Evolutionary conservation across 2,329 filamentous ascomycete genomes (phyloP), one percentile per base, ranked within the genome.

Genomic region (Epichloe festucae): DNA sequence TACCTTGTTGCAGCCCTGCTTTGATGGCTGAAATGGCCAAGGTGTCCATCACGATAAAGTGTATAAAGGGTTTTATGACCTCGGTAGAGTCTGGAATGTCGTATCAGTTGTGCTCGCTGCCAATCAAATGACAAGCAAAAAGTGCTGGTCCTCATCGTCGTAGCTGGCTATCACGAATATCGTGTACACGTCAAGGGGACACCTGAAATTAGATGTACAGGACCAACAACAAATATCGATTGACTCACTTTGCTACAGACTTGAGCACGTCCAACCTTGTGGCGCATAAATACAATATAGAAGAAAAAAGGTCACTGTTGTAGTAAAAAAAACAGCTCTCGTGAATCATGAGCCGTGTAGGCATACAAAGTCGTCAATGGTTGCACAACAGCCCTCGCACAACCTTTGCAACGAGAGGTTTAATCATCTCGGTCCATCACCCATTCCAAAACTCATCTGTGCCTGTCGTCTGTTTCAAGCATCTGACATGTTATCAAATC

Each of bases 321-420:
- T 40, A 50, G 53, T 48, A 53, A 54, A 48, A 48, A 48, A 55
- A 50, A 42, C 49, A 55, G 14, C 46, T 54, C 56, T 64, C 61
- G 54, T 68, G 59, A 64, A 57, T 66, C 66, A 56, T 68, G 56
- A 63, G 62, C 57, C 63, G 58, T 65, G 48, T 59, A 56, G 48
- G 19, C 48, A 50, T 49, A 38, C 3, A 38, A 35, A 43, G 39
- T 21, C 48, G 39, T 38, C 31, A 36, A 43, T 53, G 35, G 49
- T 42, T 48, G 44, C 51, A 36, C 51, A 40, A 42, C 44, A 34
- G 23, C n/a, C 43, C 48, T 50, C 34, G 41, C 15, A 49, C 51
- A 49, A 46, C 35, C 21, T 48, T 52, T n/a, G 45, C 45, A 43
- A 43, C 47, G 8, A 49, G 38, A 43, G 39, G 27, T 21, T 27